Evolutionary conservation across 306 rosid species (phyloP).

Genomic region (Comarum palustre): DNA sequence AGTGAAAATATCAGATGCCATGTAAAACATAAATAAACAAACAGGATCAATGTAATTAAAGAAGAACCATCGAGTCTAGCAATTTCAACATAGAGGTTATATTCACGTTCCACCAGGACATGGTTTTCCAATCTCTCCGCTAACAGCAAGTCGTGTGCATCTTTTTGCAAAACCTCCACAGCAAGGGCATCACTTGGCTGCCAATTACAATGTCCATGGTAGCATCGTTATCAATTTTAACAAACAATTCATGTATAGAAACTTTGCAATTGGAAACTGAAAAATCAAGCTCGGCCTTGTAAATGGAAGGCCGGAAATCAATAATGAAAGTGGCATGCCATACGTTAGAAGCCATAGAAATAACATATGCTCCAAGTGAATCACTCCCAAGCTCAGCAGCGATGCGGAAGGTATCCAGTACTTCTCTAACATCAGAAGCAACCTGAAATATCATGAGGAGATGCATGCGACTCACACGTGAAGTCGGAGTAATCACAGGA

Average conservation of each 20-base stretch:
- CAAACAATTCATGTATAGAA: background rate
- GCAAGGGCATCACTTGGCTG: slow-evolving; percentile 98
- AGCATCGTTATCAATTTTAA: background rate
- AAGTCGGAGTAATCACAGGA: background rate
- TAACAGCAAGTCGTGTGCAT: slow-evolving; percentile 77
- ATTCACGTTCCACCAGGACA: slow-evolving; percentile 93
- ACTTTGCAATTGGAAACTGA: background rate
- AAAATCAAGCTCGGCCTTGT: background rate
- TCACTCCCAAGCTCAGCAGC: slow-evolving; percentile 91
- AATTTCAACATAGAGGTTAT: background rate
- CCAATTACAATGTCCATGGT: slow-evolving; percentile 24
- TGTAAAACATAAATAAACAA: background rate
- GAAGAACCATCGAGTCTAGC: slow-evolving; percentile 11
- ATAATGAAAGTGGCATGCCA: slow-evolving; percentile 5
- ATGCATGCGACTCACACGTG: slow-evolving; percentile 11
- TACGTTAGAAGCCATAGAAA: slow-evolving; percentile 94
- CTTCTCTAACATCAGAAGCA: slow-evolving; percentile 67
- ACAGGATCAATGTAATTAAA: slow-evolving; percentile 5
- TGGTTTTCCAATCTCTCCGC: slow-evolving; percentile 76
- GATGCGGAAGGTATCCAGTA: slow-evolving; percentile 69
- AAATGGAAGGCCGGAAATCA: background rate
- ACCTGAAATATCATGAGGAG: slow-evolving; percentile 48
- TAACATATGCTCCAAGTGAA: slow-evolving; percentile 91
- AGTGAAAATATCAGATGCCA: background rate
- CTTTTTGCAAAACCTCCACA: slow-evolving; percentile 92